Conservation (phyloP, 306 rosid genomes). For the Pueraria montana region DNA sequence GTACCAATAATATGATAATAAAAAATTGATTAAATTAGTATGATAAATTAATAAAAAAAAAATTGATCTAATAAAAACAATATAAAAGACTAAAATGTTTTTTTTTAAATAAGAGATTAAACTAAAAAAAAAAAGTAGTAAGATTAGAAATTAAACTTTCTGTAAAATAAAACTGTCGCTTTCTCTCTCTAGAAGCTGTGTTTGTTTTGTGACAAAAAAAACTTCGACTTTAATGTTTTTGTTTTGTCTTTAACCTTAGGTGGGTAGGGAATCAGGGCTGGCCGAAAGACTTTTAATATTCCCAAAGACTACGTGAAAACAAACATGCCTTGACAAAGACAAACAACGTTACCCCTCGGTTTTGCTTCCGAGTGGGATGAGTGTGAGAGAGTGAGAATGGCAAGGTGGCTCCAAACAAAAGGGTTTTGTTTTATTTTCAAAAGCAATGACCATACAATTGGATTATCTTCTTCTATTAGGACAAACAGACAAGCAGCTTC, state of each 20-base stretch:
- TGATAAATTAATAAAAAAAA: too few species aligned
- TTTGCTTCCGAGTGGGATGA: constrained; percentile 62
- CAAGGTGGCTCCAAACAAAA: constrained; percentile 56
- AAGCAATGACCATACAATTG: constrained; percentile 66
- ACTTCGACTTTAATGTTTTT: constrained; percentile 19
- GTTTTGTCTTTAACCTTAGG: constrained; percentile 59
- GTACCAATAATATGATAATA: too few species aligned
- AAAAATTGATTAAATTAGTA: too few species aligned
- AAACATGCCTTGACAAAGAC: constrained; percentile 77
- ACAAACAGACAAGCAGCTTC: constrained; percentile 65
- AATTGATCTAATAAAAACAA: too few species aligned
- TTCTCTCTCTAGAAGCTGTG: constrained; percentile 34
- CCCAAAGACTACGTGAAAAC: constrained; percentile 59
- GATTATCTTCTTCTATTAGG: constrained; percentile 61
- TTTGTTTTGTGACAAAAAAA: constrained; percentile 10
- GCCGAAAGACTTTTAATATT: constrained; percentile 53
- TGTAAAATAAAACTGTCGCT: neutral
- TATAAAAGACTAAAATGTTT: too few species aligned
- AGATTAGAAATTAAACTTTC: too few species aligned
- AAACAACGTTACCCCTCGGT: constrained; percentile 54
- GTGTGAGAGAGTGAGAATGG: constrained; percentile 54
- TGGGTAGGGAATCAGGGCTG: constrained; percentile 73
- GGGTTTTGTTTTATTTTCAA: constrained; percentile 58
- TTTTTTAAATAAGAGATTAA: too few species aligned
- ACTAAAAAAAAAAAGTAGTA: too few species aligned